Percentiles rank a stretch among this genome's conserved stretches.
phyloP scores from a whole-genome alignment of 2,329 filamentous ascomycete genomes.

The Sporothrix pallida region DNA sequence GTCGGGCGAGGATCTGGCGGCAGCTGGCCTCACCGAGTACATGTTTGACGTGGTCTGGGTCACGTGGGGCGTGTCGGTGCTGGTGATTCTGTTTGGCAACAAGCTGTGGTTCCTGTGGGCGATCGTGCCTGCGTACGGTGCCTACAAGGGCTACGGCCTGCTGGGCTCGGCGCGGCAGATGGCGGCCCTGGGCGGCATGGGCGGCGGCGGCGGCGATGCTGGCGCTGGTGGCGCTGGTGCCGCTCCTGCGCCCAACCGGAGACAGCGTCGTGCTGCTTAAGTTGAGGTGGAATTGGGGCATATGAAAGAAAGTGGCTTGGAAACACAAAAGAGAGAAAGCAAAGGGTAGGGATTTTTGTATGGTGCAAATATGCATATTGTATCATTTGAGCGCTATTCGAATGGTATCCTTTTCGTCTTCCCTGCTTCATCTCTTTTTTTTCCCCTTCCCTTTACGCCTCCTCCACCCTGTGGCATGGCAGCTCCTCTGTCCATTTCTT shows the following conservation, averaged over 20 bases:
- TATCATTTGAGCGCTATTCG: background rate
- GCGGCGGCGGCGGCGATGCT: conserved; percentile 45
- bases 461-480: conserved; percentile 43
- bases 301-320: background rate
- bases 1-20: conserved; percentile 85
- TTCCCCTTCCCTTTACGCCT: background rate
- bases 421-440: no score
- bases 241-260: conserved; percentile 56
- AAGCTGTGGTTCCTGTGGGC: conserved; percentile 67
- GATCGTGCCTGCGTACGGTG: conserved; percentile 61
- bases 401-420: background rate
- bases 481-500: conserved; percentile 60
- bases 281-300: background rate
- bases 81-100: conserved; percentile 81
- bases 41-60: conserved; percentile 98
- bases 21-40: conserved; percentile 90
- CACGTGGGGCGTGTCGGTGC: conserved; percentile 77
- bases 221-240: conserved; percentile 42
- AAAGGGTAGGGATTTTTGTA: background rate
- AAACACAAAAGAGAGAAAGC: background rate
- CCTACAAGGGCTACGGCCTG: conserved; percentile 60
- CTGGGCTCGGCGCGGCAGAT: conserved; percentile 61
- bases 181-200: conserved; percentile 55
- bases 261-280: conserved; percentile 60
- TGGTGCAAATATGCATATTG: background rate